Conservation (phyloP, 306 rosid species). For the Quercus ilex region DNA sequence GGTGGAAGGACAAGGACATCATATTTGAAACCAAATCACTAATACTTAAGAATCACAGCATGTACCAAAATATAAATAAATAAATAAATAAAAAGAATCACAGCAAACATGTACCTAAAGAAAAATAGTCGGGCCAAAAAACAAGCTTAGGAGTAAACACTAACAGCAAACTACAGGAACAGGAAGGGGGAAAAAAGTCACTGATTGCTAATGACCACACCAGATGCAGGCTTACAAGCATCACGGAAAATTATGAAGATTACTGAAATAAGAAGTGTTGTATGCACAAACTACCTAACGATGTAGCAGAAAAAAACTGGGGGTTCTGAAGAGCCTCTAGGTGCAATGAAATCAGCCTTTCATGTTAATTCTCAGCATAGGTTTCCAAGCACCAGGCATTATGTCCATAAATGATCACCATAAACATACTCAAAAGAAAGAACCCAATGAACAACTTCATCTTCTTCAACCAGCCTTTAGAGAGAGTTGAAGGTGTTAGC, state of each 20-base stretch:
- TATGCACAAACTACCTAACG: neutral
- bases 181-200: too few relatives aligned
- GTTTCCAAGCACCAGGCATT: neutral
- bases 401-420: neutral
- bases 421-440: neutral
- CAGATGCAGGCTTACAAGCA: neutral
- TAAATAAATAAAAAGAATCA: neutral
- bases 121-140: neutral
- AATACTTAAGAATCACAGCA: too few relatives aligned
- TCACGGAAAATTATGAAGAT: neutral
- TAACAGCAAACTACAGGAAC: neutral
- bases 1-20: too few relatives aligned
- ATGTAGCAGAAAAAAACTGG: neutral
- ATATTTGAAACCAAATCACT: too few relatives aligned
- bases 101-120: too few relatives aligned
- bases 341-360: neutral
- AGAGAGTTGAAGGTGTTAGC: neutral
- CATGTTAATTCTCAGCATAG: neutral
- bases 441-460: conserved; percentile 18
- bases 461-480: conserved; percentile 16
- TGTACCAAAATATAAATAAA: neutral
- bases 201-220: too few relatives aligned
- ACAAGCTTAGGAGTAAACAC: neutral
- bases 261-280: neutral
- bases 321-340: neutral